Conservation (phyloP, 2,329 filamentous ascomycete genomes). For the Colletotrichum sp. region DNA sequence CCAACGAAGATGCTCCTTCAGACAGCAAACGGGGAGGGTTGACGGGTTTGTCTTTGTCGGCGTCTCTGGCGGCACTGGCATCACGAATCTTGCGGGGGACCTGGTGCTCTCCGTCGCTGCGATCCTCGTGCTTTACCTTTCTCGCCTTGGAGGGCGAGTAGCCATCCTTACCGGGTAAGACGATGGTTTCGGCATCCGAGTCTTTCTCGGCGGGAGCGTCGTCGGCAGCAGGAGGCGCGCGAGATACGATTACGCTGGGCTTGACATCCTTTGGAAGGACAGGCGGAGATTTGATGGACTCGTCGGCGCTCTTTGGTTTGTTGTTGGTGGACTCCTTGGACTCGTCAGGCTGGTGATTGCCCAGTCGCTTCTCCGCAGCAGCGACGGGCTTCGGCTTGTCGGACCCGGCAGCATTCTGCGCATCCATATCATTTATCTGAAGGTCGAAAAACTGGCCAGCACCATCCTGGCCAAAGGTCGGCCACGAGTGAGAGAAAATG, state of each 20-base stretch:
- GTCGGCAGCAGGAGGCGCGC: constrained; percentile 37
- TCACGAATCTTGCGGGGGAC: constrained; percentile 38
- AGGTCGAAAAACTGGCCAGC: constrained; percentile 54
- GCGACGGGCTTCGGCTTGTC: constrained; percentile 64
- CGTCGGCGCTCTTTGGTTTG: constrained; percentile 6
- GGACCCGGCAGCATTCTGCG: constrained; percentile 70
- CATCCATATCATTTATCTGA: constrained; percentile 71
- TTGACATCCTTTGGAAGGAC: constrained; percentile 15
- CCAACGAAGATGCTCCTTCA: constrained; percentile 28
- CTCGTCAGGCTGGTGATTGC: constrained; percentile 28
- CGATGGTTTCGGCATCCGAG: constrained; percentile 76
- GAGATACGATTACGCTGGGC: constrained; percentile 29
- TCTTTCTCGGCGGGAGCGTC: constrained; percentile 60
- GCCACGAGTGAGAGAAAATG: constrained; percentile 31
- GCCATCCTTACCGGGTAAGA: constrained; percentile 69
- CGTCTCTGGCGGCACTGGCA: constrained; percentile 37
- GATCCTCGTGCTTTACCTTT: constrained; percentile 70
- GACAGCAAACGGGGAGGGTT: constrained; percentile 29
- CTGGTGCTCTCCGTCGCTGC: constrained; percentile 59
- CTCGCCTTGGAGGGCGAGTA: constrained; percentile 67
- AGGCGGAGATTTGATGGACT: constrained; percentile 15
- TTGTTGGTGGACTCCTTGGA: constrained; percentile 21
- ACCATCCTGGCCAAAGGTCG: constrained; percentile 61
- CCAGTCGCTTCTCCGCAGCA: constrained; percentile 52
- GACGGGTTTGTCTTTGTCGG: constrained; percentile 35